Conservation (phyloP, 164 flowering plant species). For the Magnolia officinalis region DNA sequence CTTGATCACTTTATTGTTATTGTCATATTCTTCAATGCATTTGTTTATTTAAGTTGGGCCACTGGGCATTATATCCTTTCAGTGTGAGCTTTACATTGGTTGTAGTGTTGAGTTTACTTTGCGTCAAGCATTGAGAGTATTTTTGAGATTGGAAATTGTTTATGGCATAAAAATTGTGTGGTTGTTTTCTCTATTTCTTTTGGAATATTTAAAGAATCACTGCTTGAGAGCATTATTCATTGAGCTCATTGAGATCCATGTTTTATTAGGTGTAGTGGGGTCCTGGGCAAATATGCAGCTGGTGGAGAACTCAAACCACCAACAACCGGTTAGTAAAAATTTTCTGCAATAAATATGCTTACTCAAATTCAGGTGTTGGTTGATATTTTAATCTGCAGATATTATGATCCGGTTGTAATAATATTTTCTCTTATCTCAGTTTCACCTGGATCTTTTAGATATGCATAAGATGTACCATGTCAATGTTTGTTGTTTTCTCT, state of each 20-base stretch:
- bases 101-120: too few species aligned
- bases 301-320: constrained; percentile 95
- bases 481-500: background rate
- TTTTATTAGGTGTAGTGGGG: constrained; percentile 85
- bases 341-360: background rate
- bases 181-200: background rate
- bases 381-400: too few species aligned
- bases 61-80: too few species aligned
- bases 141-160: too few species aligned
- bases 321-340: constrained; percentile 46
- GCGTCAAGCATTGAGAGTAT: too few species aligned
- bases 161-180: too few species aligned
- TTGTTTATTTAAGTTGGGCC: too few species aligned
- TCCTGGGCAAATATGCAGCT: constrained; percentile 93
- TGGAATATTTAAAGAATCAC: background rate
- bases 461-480: background rate
- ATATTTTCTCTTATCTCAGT: background rate
- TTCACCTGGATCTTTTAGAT: background rate
- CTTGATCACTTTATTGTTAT: too few species aligned
- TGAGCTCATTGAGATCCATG: constrained; percentile 8
- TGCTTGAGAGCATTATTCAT: background rate
- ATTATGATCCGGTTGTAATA: too few species aligned
- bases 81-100: too few species aligned
- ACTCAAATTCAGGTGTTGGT: background rate
- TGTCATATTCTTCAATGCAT: too few species aligned